Evolutionary conservation across 805 yeast species (phyloP).

Genomic region (Candida taoyuanica): DNA sequence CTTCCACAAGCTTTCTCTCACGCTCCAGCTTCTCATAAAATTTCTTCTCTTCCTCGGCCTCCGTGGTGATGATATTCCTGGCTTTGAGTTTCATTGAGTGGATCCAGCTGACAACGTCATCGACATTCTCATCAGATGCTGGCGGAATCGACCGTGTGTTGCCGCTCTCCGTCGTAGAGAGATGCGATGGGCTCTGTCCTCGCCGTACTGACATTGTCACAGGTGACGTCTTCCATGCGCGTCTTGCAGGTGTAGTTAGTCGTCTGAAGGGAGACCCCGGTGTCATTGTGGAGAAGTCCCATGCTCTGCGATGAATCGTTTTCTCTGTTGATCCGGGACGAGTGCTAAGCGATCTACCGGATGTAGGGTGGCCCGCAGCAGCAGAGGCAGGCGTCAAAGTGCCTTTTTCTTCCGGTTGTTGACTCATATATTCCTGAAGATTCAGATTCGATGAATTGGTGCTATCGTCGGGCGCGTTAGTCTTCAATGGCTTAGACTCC

Average conservation of each 20-base stretch:
- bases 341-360: background rate
- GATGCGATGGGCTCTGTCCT: background rate
- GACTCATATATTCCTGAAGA: too few relatives aligned
- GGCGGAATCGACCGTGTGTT: background rate
- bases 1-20: conserved; percentile 26
- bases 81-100: conserved; percentile 32
- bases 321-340: conserved; percentile 1
- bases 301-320: conserved; percentile 15
- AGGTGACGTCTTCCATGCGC: conserved; percentile 2
- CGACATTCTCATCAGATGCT: conserved; percentile 5
- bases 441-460: too few relatives aligned
- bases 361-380: too few relatives aligned
- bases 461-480: too few relatives aligned
- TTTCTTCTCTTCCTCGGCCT: conserved; percentile 32
- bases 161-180: background rate
- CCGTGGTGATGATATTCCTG: conserved; percentile 27
- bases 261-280: conserved; percentile 25
- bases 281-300: conserved; percentile 21
- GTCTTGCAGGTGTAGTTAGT: conserved; percentile 12
- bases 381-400: too few relatives aligned
- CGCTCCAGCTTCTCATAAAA: conserved; percentile 33
- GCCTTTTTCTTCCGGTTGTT: too few relatives aligned
- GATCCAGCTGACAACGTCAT: conserved; percentile 32
- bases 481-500: too few relatives aligned
- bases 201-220: background rate